Evolutionary conservation across 352 stramenopile genomes (phyloP), one percentile per base, ranked within the genome.

Genomic region (Phytophthora hybrid): DNA sequence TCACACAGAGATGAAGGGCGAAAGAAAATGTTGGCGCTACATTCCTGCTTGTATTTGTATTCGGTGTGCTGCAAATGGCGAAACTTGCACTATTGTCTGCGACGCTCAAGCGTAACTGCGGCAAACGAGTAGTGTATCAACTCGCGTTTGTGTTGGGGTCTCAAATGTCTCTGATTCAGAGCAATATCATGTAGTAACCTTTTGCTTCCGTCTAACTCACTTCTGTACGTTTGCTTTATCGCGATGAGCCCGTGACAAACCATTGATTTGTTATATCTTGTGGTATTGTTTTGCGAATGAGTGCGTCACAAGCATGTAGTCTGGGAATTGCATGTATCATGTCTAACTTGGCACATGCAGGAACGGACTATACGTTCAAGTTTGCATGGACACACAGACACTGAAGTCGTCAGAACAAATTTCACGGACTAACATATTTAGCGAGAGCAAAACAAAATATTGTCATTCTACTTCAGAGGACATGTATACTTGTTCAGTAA

Each of bases 261-360:
- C 14, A 11, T 41, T 41, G 34, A 8, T 41, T 41, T 41, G 11
- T 37, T 8, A 0, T 4, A 14, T 41, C 8, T 41, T 41, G 34
- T 41, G n/a, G n/a, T n/a, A n/a, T n/a, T n/a, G n/a, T 79, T 21
- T 52, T 63, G 49, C 71, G 79, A 9, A 46, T 68, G 34, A 69
- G 74, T 55, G 54, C 32, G 68, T 62, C n/a, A 13, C 11, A 39
- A 39, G 4, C 4, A 39, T 4, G 32, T 39, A 39, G 32, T 8
- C 32, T 39, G 32, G 4, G 8, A 47, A n/a, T 47, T 5, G n/a
- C n/a, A n/a, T n/a, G 1, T 7, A 47, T n/a, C 14, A n/a, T 47
- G n/a, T 56, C 49, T 56, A 56, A 13, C 5, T 21, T 61, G 23
- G 44, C 1, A 19, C 9, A 8, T 23, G 21, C 18, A 68, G 69